These are phyloP conservation scores for Corymbia maculata DNA, from an alignment of 345 rosid species.

Conservation along the genomic window DNA sequence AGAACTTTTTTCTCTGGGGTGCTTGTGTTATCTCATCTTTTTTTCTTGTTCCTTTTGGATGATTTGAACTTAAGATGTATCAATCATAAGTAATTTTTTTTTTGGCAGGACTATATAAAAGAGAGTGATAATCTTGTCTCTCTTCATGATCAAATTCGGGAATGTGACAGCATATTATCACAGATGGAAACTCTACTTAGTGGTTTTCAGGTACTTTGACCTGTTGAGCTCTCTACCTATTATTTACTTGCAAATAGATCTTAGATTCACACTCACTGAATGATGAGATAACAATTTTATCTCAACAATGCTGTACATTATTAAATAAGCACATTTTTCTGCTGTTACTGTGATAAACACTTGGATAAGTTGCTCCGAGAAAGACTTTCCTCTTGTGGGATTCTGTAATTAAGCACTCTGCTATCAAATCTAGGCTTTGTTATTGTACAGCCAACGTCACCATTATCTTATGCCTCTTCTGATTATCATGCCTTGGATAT, in stretches of 20 bases:
- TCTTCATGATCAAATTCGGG: constrained; percentile 95
- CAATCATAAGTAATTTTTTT: not conserved
- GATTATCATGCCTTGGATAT: not conserved
- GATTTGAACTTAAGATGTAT: not conserved
- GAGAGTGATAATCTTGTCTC: constrained; percentile 96
- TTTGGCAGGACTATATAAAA: constrained; percentile 78
- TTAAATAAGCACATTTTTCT: not conserved
- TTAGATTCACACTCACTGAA: not conserved
- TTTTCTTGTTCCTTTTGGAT: not conserved
- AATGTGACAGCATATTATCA: constrained; percentile 82
- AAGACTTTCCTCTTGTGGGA: not conserved
- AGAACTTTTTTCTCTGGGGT: not conserved
- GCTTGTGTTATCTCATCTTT: not conserved
- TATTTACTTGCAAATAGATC: not conserved
- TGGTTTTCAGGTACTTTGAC: constrained; percentile 78
- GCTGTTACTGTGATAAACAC: not conserved
- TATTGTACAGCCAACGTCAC: not conserved
- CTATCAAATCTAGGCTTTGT: not conserved
- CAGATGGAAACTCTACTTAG: constrained; percentile 95
- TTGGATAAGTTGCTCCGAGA: not conserved
- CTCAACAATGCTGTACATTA: not conserved
- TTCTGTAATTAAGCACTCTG: not conserved
- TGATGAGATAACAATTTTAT: not conserved
- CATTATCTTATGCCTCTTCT: not conserved
- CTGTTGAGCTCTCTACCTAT: not conserved